Base-by-base conservation (phyloP, 441 rosid species). In the Croton setiger region DNA sequence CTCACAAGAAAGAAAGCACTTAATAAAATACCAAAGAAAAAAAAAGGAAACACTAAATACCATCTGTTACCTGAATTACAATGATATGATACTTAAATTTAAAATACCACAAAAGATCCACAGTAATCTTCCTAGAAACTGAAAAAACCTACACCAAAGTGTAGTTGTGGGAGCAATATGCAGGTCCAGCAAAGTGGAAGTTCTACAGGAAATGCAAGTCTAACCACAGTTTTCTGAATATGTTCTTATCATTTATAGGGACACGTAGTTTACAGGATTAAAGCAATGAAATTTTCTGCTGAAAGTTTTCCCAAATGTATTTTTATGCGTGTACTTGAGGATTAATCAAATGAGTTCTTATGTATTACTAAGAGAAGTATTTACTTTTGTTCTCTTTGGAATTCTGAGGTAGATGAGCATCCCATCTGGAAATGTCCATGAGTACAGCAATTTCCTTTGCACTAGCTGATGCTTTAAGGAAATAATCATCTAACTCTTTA, bases 401-500 rank as follows among this genome's bases (percentile, higher is more conserved):
- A 70, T 73, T 83, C 64, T 77, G 81, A 47, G 83, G 87, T 58
- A 81, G 76, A 70, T 80, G 76, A 75, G 79, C 72, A 75, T 80
- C 88, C 69, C 78, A 81, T 68, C 75, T 77, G 70, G 78, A 81
- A 70, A 87, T 69, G 76, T 92, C 92, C 76, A 89, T 65, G n/a
- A 94, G 82, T 72, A 94, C 84, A 71, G 90, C 88, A 48, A 94
- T 81, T 77, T 88, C 94, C 78, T 85, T 87, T 45, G 82, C 86
- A 67, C 91, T 79, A 66, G 86, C 89, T 2, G 91, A 94, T 63
- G 96, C 96, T 78, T 85, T 88, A 60, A 94, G 85, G 84, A 90
- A 94, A 80, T 86, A 86, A 71, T 88, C 98, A 83, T 94, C 99
- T 71, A 94, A 78, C 66, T 90, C 90, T 79, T 82, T 85, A 37